Evolutionary conservation across 306 rosid species (phyloP).

Genomic region (Trifolium pratense): DNA sequence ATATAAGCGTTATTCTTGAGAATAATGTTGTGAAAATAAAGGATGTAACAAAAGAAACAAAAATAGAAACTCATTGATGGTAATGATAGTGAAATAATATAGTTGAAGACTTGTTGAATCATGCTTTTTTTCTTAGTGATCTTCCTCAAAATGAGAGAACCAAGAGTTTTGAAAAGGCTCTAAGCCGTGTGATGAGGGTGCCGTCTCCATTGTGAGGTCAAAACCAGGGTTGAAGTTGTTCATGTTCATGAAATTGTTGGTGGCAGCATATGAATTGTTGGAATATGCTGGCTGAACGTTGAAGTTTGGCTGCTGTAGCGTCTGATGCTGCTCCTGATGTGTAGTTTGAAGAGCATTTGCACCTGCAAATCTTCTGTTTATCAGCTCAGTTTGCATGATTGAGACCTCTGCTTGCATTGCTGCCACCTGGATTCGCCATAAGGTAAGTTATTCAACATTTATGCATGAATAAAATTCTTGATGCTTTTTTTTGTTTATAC

Average conservation of each 20-base stretch:
- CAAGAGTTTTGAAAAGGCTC: conserved; percentile 57
- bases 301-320: conserved; percentile 12
- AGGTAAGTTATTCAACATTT: neutral
- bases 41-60: conserved; percentile 18
- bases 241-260: conserved; percentile 50
- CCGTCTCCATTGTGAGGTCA: conserved; percentile 47
- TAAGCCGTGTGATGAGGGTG: conserved; percentile 55
- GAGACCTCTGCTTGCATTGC: conserved; percentile 64
- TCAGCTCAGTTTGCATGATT: conserved; percentile 59
- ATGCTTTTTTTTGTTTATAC: too few relatives aligned
- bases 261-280: conserved; percentile 69
- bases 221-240: conserved; percentile 44
- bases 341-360: conserved; percentile 54
- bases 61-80: conserved; percentile 3
- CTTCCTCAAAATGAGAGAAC: conserved; percentile 57
- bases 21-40: neutral
- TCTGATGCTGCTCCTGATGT: conserved; percentile 26
- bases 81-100: too few relatives aligned
- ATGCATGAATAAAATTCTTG: neutral
- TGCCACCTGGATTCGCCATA: conserved; percentile 59
- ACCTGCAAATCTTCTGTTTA: conserved; percentile 56
- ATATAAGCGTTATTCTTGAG: neutral
- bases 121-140: conserved; percentile 63
- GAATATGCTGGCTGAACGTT: conserved; percentile 63
- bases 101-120: conserved; percentile 34